phyloP scores from a whole-genome alignment of 179 eudicot species.

The Spinacia oleracea region DNA sequence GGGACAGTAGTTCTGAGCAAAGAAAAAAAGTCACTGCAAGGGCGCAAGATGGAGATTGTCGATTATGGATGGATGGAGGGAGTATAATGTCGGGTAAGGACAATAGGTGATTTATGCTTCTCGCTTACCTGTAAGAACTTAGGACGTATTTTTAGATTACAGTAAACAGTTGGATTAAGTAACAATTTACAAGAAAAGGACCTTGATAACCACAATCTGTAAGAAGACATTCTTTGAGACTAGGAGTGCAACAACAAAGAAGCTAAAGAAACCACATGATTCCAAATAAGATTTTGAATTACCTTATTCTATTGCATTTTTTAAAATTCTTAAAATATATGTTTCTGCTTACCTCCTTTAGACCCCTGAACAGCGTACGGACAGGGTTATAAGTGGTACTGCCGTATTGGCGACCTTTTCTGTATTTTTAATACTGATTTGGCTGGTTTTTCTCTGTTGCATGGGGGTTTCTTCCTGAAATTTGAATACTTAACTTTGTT shows the following conservation, averaged over 20 bases:
- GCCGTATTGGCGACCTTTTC: background rate
- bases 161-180: background rate
- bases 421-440: background rate
- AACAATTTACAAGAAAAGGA: background rate
- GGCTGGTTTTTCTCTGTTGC: background rate
- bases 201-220: background rate
- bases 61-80: too few species aligned
- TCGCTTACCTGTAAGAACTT: too few species aligned
- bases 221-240: background rate
- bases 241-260: background rate
- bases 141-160: too few species aligned
- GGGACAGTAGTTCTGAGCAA: too few species aligned
- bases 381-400: background rate
- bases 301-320: background rate
- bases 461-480: background rate
- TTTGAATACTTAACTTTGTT: slow-evolving; percentile 17
- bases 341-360: background rate
- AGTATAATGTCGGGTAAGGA: too few species aligned
- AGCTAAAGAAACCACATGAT: slow-evolving; percentile 2
- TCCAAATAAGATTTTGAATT: background rate
- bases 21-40: too few species aligned
- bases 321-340: background rate
- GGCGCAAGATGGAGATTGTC: too few species aligned
- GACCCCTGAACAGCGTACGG: background rate
- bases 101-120: too few species aligned